phyloP scores from a whole-genome alignment of 495 filamentous ascomycete genomes.

The Neurospora africana region DNA sequence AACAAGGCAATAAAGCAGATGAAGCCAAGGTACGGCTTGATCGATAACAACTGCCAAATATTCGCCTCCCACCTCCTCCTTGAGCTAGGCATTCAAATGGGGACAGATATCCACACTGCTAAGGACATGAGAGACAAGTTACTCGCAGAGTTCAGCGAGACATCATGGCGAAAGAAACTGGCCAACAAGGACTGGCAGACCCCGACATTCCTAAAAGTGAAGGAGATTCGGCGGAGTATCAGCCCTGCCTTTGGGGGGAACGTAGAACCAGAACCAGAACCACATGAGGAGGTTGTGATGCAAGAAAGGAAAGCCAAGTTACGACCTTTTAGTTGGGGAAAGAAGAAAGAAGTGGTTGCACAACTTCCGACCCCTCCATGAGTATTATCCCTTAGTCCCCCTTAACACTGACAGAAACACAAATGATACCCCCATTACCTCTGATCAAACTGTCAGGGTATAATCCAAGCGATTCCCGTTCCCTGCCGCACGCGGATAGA shows the following conservation, averaged over 20 bases:
- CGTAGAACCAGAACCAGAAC: neutral
- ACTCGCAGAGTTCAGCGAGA: neutral
- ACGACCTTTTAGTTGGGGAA: neutral
- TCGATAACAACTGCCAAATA: constrained; percentile 41
- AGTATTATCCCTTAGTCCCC: neutral
- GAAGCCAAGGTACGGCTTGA: constrained; percentile 34
- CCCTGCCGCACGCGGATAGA: constrained; percentile 34
- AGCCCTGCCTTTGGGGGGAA: neutral
- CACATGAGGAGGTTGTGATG: neutral
- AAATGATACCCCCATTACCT: neutral
- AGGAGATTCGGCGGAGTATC: neutral
- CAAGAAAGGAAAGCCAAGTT: neutral
- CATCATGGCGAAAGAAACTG: neutral
- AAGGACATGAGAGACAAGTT: neutral
- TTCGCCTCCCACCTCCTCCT: constrained; percentile 16
- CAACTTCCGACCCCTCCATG: neutral
- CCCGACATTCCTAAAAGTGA: neutral
- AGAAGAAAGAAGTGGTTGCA: neutral
- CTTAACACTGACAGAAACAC: neutral
- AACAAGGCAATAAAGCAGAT: constrained; percentile 36
- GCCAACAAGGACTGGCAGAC: neutral
- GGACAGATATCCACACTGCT: neutral
- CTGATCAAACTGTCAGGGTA: constrained; percentile 32
- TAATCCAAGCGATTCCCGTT: constrained; percentile 34
- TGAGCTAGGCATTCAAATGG: neutral